Conservation (phyloP, 176 grass and related monocot species). For the Triticum aestivum region DNA sequence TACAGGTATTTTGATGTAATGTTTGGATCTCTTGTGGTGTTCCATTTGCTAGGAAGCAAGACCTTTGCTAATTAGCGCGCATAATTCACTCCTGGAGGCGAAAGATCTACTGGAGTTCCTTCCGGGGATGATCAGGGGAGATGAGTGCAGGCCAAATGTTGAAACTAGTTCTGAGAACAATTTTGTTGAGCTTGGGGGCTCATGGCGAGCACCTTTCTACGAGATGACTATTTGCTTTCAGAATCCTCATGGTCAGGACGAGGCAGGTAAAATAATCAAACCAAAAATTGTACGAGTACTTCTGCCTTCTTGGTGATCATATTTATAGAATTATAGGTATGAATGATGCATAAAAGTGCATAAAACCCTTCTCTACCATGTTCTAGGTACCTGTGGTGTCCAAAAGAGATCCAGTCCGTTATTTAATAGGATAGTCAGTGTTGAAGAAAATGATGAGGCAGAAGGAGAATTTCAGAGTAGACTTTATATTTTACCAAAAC, state of each 20-base stretch:
- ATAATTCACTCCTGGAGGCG: conserved; percentile 50
- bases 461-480: conserved; percentile 61
- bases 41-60: conserved; percentile 55
- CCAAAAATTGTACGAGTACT: neutral
- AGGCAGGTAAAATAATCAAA: conserved; percentile 46
- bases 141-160: neutral
- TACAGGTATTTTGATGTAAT: neutral
- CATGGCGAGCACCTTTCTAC: conserved; percentile 69
- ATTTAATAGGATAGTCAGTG: conserved; percentile 62
- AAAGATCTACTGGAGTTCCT: conserved; percentile 53
- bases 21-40: conserved; percentile 5
- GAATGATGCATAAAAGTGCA: neutral
- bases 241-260: conserved; percentile 2
- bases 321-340: conserved; percentile 13
- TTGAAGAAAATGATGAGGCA: conserved; percentile 48
- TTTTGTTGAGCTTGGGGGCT: conserved; percentile 68
- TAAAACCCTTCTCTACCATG: neutral
- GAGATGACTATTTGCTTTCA: conserved; percentile 60
- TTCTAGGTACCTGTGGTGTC: conserved; percentile 41
- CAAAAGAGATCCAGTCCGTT: conserved; percentile 45
- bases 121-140: conserved; percentile 38
- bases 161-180: conserved; percentile 42
- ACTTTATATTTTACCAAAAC: conserved; percentile 67
- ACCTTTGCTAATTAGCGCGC: conserved; percentile 51
- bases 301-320: neutral